These are phyloP conservation scores for Cyclotella baltica DNA, from an alignment of 108 stramenopile species.

Conservation along the genomic window DNA sequence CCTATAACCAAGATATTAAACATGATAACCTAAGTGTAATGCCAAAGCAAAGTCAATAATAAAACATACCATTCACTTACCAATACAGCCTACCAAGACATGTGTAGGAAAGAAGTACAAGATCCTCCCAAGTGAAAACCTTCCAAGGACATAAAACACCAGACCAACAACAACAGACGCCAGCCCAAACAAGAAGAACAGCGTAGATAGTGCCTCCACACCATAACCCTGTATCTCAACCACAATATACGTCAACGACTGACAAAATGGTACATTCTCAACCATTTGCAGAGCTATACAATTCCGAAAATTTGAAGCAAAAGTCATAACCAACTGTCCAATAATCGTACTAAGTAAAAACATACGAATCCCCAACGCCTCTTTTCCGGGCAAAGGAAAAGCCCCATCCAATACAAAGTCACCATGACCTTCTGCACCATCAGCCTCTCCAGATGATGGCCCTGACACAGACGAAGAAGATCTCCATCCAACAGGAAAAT, in stretches of 20 bases:
- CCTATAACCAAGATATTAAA: constrained; percentile 15
- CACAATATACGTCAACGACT: constrained; percentile 67
- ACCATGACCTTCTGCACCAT: not conserved
- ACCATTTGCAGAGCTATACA: constrained; percentile 85
- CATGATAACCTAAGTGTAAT: not conserved
- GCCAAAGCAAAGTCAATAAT: not conserved
- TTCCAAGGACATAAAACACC: constrained; percentile 75
- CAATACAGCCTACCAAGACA: constrained; percentile 85
- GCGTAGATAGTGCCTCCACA: constrained; percentile 72
- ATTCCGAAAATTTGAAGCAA: constrained; percentile 65
- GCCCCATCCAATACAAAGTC: constrained; percentile 32
- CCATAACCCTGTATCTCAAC: constrained; percentile 70
- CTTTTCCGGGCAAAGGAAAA: constrained; percentile 65
- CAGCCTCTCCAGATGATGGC: constrained; percentile 10
- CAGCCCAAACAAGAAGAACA: constrained; percentile 79
- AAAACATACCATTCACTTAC: not conserved
- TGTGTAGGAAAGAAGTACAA: constrained; percentile 87
- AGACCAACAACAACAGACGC: constrained; percentile 74
- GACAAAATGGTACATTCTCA: constrained; percentile 86
- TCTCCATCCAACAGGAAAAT: constrained; percentile 78
- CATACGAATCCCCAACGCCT: constrained; percentile 86
- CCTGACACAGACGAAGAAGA: constrained; percentile 9
- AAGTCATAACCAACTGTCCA: constrained; percentile 73
- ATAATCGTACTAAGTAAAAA: constrained; percentile 75
- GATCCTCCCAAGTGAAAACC: constrained; percentile 68